A percentile compares a stretch with the other conserved stretches of the same genome.
phyloP scores from a whole-genome alignment of 1,284 basidiomycete species.

The Takashimella tepidaria region DNA sequence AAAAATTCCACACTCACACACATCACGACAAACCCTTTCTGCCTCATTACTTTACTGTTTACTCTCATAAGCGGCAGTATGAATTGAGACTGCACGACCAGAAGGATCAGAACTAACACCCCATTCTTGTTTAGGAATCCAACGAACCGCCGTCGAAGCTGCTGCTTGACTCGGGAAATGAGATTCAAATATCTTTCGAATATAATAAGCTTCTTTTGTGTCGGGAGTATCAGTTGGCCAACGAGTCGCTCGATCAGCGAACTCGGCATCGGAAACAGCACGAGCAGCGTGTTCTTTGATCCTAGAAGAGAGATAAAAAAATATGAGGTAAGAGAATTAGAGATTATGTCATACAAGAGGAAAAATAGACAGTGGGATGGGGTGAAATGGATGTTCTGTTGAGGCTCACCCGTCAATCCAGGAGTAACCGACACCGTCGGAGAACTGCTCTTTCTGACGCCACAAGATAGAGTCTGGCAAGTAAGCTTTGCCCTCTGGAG shows the following conservation, averaged over 20 bases:
- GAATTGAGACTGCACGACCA: conserved; percentile 90
- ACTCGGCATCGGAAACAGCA: conserved; percentile 73
- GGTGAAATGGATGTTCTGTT: too few relatives aligned
- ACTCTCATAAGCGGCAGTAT: conserved; percentile 83
- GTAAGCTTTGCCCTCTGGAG: conserved; percentile 80
- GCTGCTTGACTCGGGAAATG: conserved; percentile 79
- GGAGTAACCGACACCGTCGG: conserved; percentile 97
- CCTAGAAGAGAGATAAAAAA: too few relatives aligned
- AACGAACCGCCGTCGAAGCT: conserved; percentile 87
- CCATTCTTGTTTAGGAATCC: conserved; percentile 94
- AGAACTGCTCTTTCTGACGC: conserved; percentile 99
- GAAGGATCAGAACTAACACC: conserved; percentile 92
- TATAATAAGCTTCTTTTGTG: conserved; percentile 96
- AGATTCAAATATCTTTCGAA: conserved; percentile 90
- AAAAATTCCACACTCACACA: too few relatives aligned
- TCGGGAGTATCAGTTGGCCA: conserved; percentile 82
- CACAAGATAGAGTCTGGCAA: conserved; percentile 91
- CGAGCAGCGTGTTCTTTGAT: conserved; percentile 84
- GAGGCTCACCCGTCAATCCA: conserved; percentile 99
- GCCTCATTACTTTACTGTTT: too few relatives aligned
- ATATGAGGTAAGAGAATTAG: conserved; percentile 1
- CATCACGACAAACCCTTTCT: too few relatives aligned
- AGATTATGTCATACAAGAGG: not conserved
- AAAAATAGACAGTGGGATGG: too few relatives aligned
- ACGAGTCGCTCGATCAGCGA: conserved; percentile 67